phyloP scores from a whole-genome alignment of 352 stramenopile genomes.

The Phytophthora litchii region DNA sequence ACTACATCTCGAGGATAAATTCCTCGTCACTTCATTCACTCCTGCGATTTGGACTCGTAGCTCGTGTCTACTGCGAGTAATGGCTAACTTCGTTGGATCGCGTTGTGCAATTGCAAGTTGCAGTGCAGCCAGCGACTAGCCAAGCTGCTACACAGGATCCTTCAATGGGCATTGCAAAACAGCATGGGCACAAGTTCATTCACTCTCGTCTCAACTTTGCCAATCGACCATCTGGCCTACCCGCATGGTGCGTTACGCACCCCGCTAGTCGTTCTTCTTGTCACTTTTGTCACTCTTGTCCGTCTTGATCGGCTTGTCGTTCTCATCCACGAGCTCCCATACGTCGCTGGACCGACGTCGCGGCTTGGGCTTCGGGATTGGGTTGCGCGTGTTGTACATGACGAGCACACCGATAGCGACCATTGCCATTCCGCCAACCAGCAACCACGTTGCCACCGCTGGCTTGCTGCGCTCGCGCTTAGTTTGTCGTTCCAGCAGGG shows the following conservation, averaged over 20 bases:
- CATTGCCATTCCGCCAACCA: constrained; percentile 53
- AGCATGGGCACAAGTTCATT: constrained; percentile 15
- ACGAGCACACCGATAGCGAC: constrained; percentile 54
- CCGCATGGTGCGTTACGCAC: constrained; percentile 10
- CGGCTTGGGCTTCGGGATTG: constrained; percentile 27
- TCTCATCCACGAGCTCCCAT: constrained; percentile 61
- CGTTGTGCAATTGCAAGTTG: constrained; percentile 17
- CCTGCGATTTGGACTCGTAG: constrained; percentile 4
- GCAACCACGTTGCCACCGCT: constrained; percentile 41
- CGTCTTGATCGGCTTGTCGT: constrained; percentile 36
- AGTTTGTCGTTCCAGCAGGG: constrained; percentile 45
- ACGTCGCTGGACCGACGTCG: constrained; percentile 40
- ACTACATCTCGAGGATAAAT: constrained; percentile 8
- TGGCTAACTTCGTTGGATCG: constrained; percentile 27
- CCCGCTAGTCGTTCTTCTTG: constrained; percentile 41
- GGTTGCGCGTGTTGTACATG: constrained; percentile 53
- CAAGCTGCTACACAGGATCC: constrained; percentile 18
- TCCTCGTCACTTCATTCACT: constrained; percentile 11
- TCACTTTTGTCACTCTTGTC: constrained; percentile 7
- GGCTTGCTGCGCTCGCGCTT: constrained; percentile 19
- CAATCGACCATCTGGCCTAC: constrained; percentile 3
- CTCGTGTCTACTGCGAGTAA: constrained; percentile 17
- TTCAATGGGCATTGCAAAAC: constrained; percentile 19
- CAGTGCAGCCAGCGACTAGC: constrained; percentile 22
- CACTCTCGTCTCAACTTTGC: constrained; percentile 20